phyloP scores from a whole-genome alignment of 305 asterid genomes.

The Fraxinus dipetala region DNA sequence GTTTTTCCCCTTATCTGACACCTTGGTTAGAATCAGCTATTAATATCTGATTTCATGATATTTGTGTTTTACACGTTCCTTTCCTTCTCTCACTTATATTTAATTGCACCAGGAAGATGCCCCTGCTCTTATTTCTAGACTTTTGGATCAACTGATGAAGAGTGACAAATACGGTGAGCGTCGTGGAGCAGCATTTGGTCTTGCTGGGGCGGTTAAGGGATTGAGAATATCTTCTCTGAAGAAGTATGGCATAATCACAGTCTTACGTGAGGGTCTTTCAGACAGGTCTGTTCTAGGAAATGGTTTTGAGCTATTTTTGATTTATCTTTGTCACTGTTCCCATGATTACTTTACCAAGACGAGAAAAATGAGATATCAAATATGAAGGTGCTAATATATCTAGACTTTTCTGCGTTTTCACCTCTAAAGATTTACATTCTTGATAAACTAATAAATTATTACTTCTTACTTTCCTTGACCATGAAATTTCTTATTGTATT shows the following conservation, averaged over 20 bases:
- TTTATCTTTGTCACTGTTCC: neutral
- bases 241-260: conserved; percentile 67
- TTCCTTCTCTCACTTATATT: neutral
- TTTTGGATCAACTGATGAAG: conserved; percentile 86
- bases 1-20: neutral
- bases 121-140: conserved; percentile 69
- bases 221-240: conserved; percentile 78
- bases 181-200: conserved; percentile 99
- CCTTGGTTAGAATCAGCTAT: neutral
- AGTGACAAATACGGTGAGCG: conserved; percentile 99
- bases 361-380: neutral
- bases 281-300: conserved; percentile 60
- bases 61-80: neutral
- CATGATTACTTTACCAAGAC: neutral
- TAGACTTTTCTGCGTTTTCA: neutral
- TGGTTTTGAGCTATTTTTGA: neutral
- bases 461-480: neutral
- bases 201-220: conserved; percentile 94
- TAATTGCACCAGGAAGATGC: conserved; percentile 74
- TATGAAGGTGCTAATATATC: neutral
- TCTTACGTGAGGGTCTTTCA: conserved; percentile 68
- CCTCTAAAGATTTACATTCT: conserved; percentile 6
- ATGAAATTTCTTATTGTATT: neutral
- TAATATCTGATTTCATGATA: neutral
- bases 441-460: neutral